phyloP scores from a whole-genome alignment of 805 yeast species.

The Martiniozyma abietophila region DNA sequence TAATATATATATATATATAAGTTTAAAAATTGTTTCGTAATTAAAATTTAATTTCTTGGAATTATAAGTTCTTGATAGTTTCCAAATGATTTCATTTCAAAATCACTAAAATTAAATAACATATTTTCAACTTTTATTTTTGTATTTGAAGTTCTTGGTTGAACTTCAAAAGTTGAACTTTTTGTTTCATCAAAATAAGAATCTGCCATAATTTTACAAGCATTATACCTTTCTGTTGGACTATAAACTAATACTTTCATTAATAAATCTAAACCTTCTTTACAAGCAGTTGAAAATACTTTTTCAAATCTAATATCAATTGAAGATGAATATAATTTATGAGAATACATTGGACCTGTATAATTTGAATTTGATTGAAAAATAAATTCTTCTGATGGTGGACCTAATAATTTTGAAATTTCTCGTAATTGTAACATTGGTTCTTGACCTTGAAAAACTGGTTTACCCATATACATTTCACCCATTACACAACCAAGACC shows the following conservation, averaged over 20 bases:
- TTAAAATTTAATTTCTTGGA: conserved; percentile 13
- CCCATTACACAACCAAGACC: conserved; percentile 95
- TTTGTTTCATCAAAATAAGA: conserved; percentile 84
- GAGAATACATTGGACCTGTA: conserved; percentile 66
- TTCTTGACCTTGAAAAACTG: conserved; percentile 91
- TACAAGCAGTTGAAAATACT: conserved; percentile 69
- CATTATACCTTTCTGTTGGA: conserved; percentile 74
- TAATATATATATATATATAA: not conserved
- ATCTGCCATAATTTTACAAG: conserved; percentile 78
- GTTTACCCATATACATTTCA: conserved; percentile 85
- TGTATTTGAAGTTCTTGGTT: conserved; percentile 25
- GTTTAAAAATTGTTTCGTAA: not conserved
- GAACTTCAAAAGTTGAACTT: conserved; percentile 34
- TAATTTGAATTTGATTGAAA: conserved; percentile 68
- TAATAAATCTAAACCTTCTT: conserved; percentile 78
- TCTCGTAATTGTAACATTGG: conserved; percentile 85
- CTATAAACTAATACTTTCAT: conserved; percentile 79
- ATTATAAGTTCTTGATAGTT: conserved; percentile 18
- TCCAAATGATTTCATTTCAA: conserved; percentile 36
- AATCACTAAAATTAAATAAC: conserved; percentile 62
- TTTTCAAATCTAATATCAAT: conserved; percentile 37
- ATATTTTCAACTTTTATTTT: conserved; percentile 31
- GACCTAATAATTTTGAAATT: conserved; percentile 83
- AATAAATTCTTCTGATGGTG: conserved; percentile 67
- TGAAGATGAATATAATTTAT: conserved; percentile 32